phyloP scores from a whole-genome alignment of 495 filamentous ascomycete species.

The Podospora pseudocomata region DNA sequence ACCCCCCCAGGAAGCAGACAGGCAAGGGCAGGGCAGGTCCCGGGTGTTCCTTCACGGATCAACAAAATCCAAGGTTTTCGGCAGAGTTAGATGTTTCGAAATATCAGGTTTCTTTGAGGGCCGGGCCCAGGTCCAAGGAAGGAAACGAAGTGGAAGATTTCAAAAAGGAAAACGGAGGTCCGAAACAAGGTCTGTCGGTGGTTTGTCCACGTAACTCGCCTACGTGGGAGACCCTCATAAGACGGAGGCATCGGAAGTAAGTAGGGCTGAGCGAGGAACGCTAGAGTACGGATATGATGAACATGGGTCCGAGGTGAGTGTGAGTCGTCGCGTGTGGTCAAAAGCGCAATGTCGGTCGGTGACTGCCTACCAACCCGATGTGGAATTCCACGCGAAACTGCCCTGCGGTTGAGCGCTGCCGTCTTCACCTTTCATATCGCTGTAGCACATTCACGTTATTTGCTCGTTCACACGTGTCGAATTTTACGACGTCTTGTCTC shows the following conservation, averaged over 20 bases:
- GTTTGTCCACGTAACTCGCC: neutral
- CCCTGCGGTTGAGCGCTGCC: neutral
- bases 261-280: neutral
- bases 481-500: neutral
- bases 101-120: neutral
- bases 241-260: neutral
- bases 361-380: neutral
- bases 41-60: no score
- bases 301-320: neutral
- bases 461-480: neutral
- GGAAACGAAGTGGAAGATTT: neutral
- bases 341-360: neutral
- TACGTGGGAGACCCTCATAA: neutral
- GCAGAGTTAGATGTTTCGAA: neutral
- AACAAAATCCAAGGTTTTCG: neutral
- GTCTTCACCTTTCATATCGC: neutral
- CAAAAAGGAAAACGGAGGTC: neutral
- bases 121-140: neutral
- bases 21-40: neutral
- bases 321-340: neutral
- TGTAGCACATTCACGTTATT: neutral
- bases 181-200: neutral
- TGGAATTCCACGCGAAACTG: neutral
- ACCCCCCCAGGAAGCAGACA: neutral
- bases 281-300: neutral